Conservation (phyloP, 2,329 filamentous ascomycete genomes). For the Boeremia lycopersici region DNA sequence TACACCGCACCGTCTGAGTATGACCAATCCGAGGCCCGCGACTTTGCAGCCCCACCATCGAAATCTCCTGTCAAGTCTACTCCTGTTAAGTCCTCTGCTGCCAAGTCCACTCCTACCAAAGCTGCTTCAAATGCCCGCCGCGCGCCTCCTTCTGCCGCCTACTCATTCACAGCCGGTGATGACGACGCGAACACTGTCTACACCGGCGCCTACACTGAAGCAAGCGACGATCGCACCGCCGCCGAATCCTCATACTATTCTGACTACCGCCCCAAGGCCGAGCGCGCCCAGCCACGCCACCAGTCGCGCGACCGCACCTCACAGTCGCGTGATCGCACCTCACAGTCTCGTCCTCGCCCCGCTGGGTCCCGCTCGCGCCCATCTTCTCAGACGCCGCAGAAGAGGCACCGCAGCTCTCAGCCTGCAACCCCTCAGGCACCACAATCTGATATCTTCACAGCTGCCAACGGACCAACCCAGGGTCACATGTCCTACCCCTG, state of each 20-base stretch:
- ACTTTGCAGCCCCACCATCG: conserved; percentile 14
- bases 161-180: conserved; percentile 58
- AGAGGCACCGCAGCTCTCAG: conserved; percentile 40
- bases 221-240: conserved; percentile 39
- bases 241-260: conserved; percentile 49
- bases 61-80: conserved; percentile 20
- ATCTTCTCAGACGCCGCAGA: conserved; percentile 42
- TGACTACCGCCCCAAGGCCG: conserved; percentile 49
- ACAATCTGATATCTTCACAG: conserved; percentile 45
- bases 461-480: conserved; percentile 47
- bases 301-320: conserved; percentile 27
- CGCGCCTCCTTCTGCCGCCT: conserved; percentile 47
- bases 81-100: conserved; percentile 1
- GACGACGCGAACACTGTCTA: conserved; percentile 55
- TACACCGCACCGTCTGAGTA: conserved; percentile 38
- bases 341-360: conserved; percentile 24
- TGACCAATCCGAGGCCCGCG: conserved; percentile 12
- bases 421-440: conserved; percentile 25
- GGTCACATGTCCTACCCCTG: conserved; percentile 63
- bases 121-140: conserved; percentile 32
- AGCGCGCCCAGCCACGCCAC: conserved; percentile 32
- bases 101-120: conserved; percentile 24
- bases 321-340: background rate
- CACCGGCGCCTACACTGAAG: conserved; percentile 47
- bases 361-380: conserved; percentile 35